These are phyloP conservation scores for Kluyveromyces sp. DNA, from an alignment of 1,139 yeast species.

Conservation along the genomic window DNA sequence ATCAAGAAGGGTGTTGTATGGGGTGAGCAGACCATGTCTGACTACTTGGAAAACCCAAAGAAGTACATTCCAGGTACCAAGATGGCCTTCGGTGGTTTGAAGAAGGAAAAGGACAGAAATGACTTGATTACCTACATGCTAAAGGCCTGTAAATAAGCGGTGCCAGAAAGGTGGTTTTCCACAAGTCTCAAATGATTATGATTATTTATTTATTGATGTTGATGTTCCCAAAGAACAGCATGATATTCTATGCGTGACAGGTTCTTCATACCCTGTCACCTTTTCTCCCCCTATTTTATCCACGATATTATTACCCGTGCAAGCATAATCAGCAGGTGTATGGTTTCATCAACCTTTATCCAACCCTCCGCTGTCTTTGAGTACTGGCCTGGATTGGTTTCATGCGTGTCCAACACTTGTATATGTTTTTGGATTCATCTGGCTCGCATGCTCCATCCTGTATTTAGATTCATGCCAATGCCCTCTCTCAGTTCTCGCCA, in stretches of 20 bases:
- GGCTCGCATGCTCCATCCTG: neutral
- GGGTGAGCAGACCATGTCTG: conserved; percentile 83
- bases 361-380: neutral
- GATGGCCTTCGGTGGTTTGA: conserved; percentile 99
- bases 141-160: conserved; percentile 58
- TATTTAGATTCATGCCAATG: neutral
- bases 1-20: conserved; percentile 89
- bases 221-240: neutral
- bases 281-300: neutral
- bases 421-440: neutral
- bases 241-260: neutral
- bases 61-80: conserved; percentile 99
- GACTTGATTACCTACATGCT: conserved; percentile 89
- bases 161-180: no score
- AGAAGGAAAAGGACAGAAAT: conserved; percentile 98
- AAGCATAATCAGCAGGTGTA: no score
- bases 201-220: neutral
- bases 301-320: neutral
- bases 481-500: no score
- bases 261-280: neutral
- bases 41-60: conserved; percentile 99
- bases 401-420: neutral
- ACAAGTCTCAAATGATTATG: neutral
- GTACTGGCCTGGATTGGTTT: neutral
- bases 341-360: neutral